These are phyloP conservation scores for Globisporangium viniferum DNA, from an alignment of 352 stramenopile species.

Conservation along the genomic window DNA sequence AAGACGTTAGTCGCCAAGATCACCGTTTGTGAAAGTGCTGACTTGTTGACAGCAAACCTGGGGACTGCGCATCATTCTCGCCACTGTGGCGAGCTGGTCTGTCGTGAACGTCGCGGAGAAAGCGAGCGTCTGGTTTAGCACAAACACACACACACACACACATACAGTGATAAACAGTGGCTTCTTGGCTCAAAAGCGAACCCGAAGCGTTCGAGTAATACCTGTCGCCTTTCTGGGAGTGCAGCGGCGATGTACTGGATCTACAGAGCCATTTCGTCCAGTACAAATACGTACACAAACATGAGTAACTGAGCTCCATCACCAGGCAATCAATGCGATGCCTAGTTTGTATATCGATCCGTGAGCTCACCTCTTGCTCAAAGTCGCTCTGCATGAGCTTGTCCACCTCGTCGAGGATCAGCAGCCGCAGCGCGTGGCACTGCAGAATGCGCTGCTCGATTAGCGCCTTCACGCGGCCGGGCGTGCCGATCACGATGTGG, in stretches of 20 bases:
- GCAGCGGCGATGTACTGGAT: constrained; percentile 55
- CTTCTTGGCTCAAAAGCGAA: background rate
- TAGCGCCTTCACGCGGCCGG: constrained; percentile 66
- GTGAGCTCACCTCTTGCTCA: constrained; percentile 40
- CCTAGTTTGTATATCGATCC: background rate
- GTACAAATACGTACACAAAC: background rate
- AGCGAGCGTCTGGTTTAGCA: constrained; percentile 45
- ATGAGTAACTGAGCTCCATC: background rate
- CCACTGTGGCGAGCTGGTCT: constrained; percentile 51
- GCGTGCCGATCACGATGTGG: constrained; percentile 70
- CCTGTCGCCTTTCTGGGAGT: constrained; percentile 60
- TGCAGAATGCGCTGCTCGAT: constrained; percentile 52
- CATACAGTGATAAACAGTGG: background rate
- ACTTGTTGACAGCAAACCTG: constrained; percentile 28
- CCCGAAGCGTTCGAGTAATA: constrained; percentile 6
- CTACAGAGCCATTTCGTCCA: constrained; percentile 18
- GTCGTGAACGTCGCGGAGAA: constrained; percentile 81
- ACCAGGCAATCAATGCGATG: background rate
- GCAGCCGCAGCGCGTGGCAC: constrained; percentile 46
- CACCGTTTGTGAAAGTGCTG: too few species aligned
- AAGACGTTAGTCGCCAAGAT: background rate
- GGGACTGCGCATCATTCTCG: constrained; percentile 53
- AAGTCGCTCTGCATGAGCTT: constrained; percentile 74
- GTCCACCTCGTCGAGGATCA: constrained; percentile 82
- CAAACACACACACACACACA: background rate